Base-by-base conservation (phyloP, 352 stramenopile genomes). In the Blastocystis hominis region DNA sequence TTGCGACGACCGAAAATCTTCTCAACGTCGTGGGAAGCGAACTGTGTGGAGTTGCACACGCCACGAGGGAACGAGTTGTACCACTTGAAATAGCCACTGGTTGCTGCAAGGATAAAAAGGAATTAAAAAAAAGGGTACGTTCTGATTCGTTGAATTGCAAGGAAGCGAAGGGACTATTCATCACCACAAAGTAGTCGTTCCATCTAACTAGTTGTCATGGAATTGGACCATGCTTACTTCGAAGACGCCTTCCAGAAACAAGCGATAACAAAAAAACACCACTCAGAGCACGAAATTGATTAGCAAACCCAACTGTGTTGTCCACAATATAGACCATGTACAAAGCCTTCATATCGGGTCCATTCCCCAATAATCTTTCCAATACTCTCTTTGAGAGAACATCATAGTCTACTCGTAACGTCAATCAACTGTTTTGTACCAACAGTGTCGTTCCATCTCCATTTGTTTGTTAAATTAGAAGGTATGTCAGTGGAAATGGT, bases 261-360 rank as follows among this genome's bases (percentile, higher is more conserved):
- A 84, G n/a, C 20, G 72, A 46, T 2, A 84, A 9, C 5, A 84
- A 40, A 44, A 84, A 84, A 2, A 84, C 34, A 15, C 72, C 54
- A 24, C 13, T 13, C 0, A 84, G 34, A 13, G 72, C 42, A 53
- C 72, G 72, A 46, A 84, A 84, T 30, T 84, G 72, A 30, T 84
- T 84, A 15, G 72, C 72, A 53, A 84, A 84, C 7, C 72, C 72
- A 47, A 84, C 72, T 3, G 72, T 84, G 15, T 9, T 30, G 56
- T 84, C 72, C 38, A 68, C 72, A 3, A 53, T 38, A 53, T 84
- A 84, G 5, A 84, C 30, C 9, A 84, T 44, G 30, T 84, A 84
- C 34, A 68, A 84, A 5, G 72, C 47, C 17, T 53, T 6, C 6
- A 36, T 40, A 40, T 84, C 47, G 3, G 9, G 50, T 63, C 62